Base-by-base conservation (phyloP, 306 rosid species). In the Fagus crenata region DNA sequence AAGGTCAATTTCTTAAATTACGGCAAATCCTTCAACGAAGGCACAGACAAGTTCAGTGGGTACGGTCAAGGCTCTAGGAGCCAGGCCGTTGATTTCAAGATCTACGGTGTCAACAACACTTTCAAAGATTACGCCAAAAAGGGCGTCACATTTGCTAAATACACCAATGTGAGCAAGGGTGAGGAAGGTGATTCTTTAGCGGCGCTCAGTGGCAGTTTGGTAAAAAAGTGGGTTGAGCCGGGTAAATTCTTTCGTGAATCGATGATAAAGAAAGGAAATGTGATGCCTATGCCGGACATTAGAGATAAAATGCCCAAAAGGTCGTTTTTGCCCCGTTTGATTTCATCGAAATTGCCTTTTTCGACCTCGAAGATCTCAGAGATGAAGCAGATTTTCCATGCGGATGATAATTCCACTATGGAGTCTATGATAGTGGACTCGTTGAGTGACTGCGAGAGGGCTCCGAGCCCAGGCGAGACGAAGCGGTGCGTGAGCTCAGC, bases 231-330 rank as follows among this genome's bases (percentile, higher is more conserved):
- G 97, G 97, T 92, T 1, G 98, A 96, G 42, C 93, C 96, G 67
- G 99, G 99, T 7, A 96, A 96, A 75, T 96, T 96, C 83, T 96
- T 96, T 51, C 70, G 98, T 1, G 97, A 96, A 67, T 84, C 92
- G 55, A 87, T 83, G 93, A 5, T 96, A 76, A 92, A 85, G 79
- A 77, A 91, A 72, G 94, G 99, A 13, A 78, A 69, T 2, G 93
- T 96, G 65, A 86, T 91, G 93, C 90, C 92, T 0, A 88, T 96
- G 89, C 99, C 99, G 14, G 98, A 96, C 78, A 80, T 96, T 22
- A 83, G 69, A 8, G 99, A 96, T 85, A 96, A 86, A 86, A 89
- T 92, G 96, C 99, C 99, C 0, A 43, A 83, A 83, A 92, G 99
- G 93, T 92, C 98, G 41, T 96, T 96, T 84, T 69, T 96, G 42